Percentiles rank a stretch among this genome's conserved stretches.
Evolutionary conservation across 2,329 filamentous ascomycete species (phyloP).

Genomic region (Shiraia bambusicola): DNA sequence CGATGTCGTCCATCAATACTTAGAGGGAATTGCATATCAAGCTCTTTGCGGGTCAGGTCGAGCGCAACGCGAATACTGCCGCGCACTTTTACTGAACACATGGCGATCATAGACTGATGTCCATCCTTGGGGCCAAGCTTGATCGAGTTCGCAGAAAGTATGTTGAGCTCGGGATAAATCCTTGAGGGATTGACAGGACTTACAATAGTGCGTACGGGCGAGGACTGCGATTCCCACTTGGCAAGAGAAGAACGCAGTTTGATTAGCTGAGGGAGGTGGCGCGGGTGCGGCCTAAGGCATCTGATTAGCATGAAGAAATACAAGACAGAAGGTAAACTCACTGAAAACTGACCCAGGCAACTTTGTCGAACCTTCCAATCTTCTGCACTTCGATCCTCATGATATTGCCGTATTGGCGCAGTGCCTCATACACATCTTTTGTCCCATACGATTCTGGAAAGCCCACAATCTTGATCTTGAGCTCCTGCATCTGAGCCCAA

Average conservation of each 20-base stretch:
- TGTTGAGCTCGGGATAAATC: constrained; percentile 28
- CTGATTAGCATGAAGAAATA: not conserved
- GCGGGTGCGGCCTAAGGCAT: constrained; percentile 16
- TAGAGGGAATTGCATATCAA: constrained; percentile 51
- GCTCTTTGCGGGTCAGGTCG: constrained; percentile 47
- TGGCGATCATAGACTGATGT: constrained; percentile 59
- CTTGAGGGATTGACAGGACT: constrained; percentile 28
- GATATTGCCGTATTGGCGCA: constrained; percentile 31
- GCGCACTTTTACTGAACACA: constrained; percentile 50
- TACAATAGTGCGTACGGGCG: constrained; percentile 9
- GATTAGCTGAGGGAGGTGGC: constrained; percentile 9
- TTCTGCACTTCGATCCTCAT: constrained; percentile 31
- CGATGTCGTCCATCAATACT: constrained; percentile 11
- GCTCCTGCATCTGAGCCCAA: constrained; percentile 25
- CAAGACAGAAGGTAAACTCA: constrained; percentile 5
- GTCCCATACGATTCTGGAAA: constrained; percentile 22
- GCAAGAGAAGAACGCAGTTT: constrained; percentile 6
- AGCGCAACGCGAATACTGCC: constrained; percentile 42
- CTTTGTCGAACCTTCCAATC: constrained; percentile 3
- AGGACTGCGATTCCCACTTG: constrained; percentile 5
- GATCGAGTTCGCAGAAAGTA: constrained; percentile 47
- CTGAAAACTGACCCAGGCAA: constrained; percentile 30
- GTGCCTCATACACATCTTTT: constrained; percentile 21
- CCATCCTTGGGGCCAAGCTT: constrained; percentile 64
- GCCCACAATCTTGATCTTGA: constrained; percentile 20